phyloP scores from a whole-genome alignment of 805 yeast species.

The Cyberlindnera bimundalis region DNA sequence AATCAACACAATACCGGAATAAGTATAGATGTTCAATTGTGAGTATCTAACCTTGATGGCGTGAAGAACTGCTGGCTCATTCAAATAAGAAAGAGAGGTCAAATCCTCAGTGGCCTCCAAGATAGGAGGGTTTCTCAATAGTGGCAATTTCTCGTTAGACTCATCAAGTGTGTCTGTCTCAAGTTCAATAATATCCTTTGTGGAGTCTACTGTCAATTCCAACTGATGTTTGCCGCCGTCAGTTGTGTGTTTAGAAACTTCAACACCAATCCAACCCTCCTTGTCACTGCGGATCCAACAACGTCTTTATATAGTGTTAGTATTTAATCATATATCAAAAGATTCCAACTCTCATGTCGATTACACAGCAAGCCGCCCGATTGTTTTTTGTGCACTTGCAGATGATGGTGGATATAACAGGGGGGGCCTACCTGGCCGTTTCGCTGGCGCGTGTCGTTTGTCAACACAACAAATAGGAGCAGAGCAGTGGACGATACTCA shows the following conservation, averaged over 20 bases:
- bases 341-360: too few relatives aligned
- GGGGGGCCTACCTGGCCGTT: neutral
- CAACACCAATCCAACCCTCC: conserved; percentile 72
- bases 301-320: conserved; percentile 40
- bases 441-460: conserved; percentile 3
- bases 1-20: conserved; percentile 93
- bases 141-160: conserved; percentile 52
- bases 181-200: conserved; percentile 41
- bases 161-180: conserved; percentile 39
- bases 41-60: conserved; percentile 88
- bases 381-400: too few relatives aligned
- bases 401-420: too few relatives aligned
- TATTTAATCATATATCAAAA: conserved; percentile 27
- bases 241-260: conserved; percentile 45
- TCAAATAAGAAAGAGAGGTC: conserved; percentile 85
- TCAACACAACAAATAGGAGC: neutral
- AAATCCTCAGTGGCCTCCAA: conserved; percentile 93
- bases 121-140: conserved; percentile 86
- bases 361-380: too few relatives aligned
- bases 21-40: conserved; percentile 89
- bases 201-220: conserved; percentile 51
- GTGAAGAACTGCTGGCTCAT: conserved; percentile 94
- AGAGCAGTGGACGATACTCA: conserved; percentile 30
- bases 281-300: conserved; percentile 75
- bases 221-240: conserved; percentile 44